Evolutionary conservation across 176 grass and related monocot genomes (phyloP), one percentile per base, ranked within the genome.

Genomic region (Raddia guianensis): DNA sequence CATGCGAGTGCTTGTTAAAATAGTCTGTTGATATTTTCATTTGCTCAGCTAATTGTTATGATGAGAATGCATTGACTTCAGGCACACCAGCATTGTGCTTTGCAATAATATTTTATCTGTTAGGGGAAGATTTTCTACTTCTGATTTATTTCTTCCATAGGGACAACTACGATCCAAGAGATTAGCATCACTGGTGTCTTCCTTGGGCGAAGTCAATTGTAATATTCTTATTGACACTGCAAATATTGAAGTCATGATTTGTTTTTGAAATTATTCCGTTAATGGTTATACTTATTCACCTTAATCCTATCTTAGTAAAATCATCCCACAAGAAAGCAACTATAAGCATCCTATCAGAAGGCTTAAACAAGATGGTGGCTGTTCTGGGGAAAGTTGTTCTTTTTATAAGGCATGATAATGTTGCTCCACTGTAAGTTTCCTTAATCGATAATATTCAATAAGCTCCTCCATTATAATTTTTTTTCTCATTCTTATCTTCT

Each of bases 371-470:
- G 63, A 69, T 56, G 5, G 71, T 89, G 74, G 88, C 80, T 65
- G 74, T 98, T 84, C 49, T 78, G 55, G 90, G 85, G 32, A 94
- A 94, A 86, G 84, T 94, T 43, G 42, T 98, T 79, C 87, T 87
- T 73, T 93, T 87, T 43, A 87, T 98, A 82, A 94, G 78, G 43
- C 88, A 94, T 20, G 92, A 94, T 18, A 85, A 91, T 75, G 73
- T 91, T 88, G 83, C 92, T 79, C 95, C 95, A 49, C 70, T 98
- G 95, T 98, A 80, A 89, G 95, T 93, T 73, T 7, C 61, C 57
- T 46, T 54, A 54, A 45, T 63, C n/a, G 73, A 55, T 77, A 48
- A 52, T 44, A 71, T 74, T 52, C 32, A 76, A 47, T 76, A 50
- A 34, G 21, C 43, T 72, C 54, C 11, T 74, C 67, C 62, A 68